phyloP scores from a whole-genome alignment of 176 grass and related monocot genomes.

The Thinopyrum elongatum region DNA sequence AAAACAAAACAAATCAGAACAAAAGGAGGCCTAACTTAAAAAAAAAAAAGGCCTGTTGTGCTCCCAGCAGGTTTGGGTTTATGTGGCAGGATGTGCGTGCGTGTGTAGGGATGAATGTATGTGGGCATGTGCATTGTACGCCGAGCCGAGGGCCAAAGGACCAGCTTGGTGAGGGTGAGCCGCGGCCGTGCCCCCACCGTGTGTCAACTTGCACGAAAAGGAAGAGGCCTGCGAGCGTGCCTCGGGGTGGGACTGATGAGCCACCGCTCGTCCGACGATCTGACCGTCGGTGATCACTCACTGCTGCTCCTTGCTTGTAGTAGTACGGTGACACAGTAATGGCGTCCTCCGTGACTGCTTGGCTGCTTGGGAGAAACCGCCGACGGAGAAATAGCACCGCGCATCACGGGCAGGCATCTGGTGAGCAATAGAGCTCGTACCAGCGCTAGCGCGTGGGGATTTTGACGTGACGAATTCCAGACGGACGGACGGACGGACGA shows the following conservation, averaged over 20 bases:
- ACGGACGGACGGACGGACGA: too few species aligned
- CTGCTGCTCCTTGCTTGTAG: not conserved
- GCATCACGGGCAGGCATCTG: not conserved
- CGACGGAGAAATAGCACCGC: not conserved
- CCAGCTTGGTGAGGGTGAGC: not conserved
- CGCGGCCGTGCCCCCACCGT: not conserved
- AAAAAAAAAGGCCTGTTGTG: too few species aligned
- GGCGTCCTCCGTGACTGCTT: not conserved
- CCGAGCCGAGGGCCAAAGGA: not conserved
- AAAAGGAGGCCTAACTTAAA: too few species aligned
- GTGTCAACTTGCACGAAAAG: not conserved
- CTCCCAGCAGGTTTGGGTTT: too few species aligned
- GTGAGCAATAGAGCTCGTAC: not conserved
- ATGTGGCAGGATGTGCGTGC: too few species aligned
- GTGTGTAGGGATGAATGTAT: too few species aligned
- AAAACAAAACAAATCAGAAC: not conserved
- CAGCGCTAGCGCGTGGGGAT: not conserved
- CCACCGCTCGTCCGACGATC: not conserved
- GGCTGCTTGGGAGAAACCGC: not conserved
- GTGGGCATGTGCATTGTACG: not conserved
- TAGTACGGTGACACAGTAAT: constrained; percentile 23
- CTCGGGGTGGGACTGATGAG: not conserved
- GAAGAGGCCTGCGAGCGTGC: not conserved
- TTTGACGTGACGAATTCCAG: not conserved
- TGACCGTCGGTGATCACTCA: not conserved